Conservation (phyloP, 106 monocot genomes). For the Dioscorea zingiberensis region DNA sequence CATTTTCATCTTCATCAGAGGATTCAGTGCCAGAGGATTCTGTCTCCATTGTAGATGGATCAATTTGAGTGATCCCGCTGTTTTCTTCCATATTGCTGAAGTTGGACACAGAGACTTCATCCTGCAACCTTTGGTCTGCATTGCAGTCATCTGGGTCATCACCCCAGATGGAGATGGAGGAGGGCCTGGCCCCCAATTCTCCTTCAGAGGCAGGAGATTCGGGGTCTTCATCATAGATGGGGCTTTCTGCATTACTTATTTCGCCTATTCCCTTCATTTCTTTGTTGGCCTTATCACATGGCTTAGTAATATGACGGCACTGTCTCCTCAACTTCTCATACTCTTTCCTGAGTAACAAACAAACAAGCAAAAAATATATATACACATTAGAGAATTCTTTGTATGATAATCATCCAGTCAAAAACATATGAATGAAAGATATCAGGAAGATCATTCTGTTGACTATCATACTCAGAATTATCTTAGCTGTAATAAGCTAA, state of each 20-base stretch:
- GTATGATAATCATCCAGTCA: too few species aligned
- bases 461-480: too few species aligned
- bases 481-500: too few species aligned
- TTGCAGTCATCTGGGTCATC: not conserved
- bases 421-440: too few species aligned
- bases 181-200: slow-evolving; percentile 6
- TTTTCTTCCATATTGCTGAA: slow-evolving; percentile 23
- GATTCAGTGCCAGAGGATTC: slow-evolving; percentile 66
- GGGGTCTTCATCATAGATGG: slow-evolving; percentile 25
- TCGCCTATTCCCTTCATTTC: slow-evolving; percentile 18
- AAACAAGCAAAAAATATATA: too few species aligned
- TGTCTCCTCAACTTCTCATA: slow-evolving; percentile 56
- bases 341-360: slow-evolving; percentile 50
- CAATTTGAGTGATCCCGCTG: slow-evolving; percentile 7
- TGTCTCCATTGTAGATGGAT: slow-evolving; percentile 21
- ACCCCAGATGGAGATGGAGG: slow-evolving; percentile 22
- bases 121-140: slow-evolving; percentile 22
- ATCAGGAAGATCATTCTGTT: too few species aligned
- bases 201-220: slow-evolving; percentile 28
- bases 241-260: slow-evolving; percentile 13
- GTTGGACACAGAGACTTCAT: slow-evolving; percentile 5
- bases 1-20: slow-evolving; percentile 47
- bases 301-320: slow-evolving; percentile 40
- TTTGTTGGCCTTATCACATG: slow-evolving; percentile 9
- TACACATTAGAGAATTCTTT: not conserved